These are phyloP conservation scores for Betula pendula DNA, from an alignment of 306 rosid species.

Conservation along the genomic window DNA sequence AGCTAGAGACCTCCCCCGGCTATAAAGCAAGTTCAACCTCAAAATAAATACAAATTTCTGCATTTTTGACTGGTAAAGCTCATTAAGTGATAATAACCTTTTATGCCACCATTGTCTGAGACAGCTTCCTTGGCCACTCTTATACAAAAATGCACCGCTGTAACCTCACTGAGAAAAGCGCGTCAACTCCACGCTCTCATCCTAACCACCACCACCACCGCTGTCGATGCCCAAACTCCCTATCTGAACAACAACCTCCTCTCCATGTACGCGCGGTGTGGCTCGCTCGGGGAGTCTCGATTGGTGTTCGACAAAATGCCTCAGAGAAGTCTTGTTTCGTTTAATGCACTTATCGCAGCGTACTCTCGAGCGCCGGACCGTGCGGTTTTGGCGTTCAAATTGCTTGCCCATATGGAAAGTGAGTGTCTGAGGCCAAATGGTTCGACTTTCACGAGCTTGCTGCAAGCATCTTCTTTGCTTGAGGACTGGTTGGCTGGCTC, in stretches of 20 bases:
- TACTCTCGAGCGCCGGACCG: slow-evolving; percentile 44
- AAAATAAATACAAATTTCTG: background rate
- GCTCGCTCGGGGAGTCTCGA: slow-evolving; percentile 46
- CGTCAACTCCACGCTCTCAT: slow-evolving; percentile 77
- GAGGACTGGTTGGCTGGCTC: slow-evolving; percentile 57
- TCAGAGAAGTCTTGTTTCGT: slow-evolving; percentile 64
- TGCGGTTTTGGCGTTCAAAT: slow-evolving; percentile 43
- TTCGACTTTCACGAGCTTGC: slow-evolving; percentile 64
- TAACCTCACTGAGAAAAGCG: slow-evolving; percentile 54
- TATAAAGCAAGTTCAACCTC: too few relatives aligned
- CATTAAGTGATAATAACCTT: background rate
- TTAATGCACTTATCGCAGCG: slow-evolving; percentile 70
- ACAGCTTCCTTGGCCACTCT: slow-evolving; percentile 31
- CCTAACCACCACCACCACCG: slow-evolving; percentile 47
- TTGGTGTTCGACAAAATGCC: slow-evolving; percentile 83
- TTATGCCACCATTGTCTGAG: slow-evolving; percentile 32
- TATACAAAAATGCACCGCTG: slow-evolving; percentile 57
- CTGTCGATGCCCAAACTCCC: slow-evolving; percentile 32
- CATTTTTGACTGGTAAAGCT: slow-evolving; percentile 16
- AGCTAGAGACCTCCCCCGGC: background rate
- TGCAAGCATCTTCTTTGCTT: slow-evolving; percentile 59
- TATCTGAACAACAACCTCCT: slow-evolving; percentile 63
- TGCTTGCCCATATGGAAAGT: slow-evolving; percentile 45
- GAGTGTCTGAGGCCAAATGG: slow-evolving; percentile 54
- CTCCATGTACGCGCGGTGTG: slow-evolving; percentile 68